phyloP scores from a whole-genome alignment of 441 rosid genomes.

The Hura crepitans region DNA sequence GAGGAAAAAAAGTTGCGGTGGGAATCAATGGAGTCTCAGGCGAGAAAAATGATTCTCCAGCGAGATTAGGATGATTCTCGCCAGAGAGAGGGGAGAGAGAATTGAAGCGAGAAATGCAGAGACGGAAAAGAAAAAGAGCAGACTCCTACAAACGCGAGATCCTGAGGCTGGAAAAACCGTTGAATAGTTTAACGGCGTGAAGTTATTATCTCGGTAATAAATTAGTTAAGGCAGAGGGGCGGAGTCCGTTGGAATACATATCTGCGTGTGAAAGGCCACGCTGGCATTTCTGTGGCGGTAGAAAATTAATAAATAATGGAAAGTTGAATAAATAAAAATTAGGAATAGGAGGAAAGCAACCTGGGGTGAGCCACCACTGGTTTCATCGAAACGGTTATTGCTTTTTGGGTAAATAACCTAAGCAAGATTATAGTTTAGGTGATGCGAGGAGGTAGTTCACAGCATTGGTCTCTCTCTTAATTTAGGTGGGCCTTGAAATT shows the following conservation, averaged over 20 bases:
- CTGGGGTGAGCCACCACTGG: background rate
- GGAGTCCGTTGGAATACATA: background rate
- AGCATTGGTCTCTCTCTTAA: background rate
- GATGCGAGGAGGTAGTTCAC: background rate
- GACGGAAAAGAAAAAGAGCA: conserved; percentile 13
- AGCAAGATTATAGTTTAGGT: background rate
- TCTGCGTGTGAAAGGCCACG: conserved; percentile 13
- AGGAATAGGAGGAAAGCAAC: background rate
- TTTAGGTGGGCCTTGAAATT: conserved; percentile 11
- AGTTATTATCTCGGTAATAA: conserved; percentile 4
- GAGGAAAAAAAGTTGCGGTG: background rate
- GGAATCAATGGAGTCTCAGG: conserved; percentile 28
- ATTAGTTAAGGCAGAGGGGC: too few relatives aligned
- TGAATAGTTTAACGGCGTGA: conserved; percentile 35
- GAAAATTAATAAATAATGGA: too few relatives aligned
- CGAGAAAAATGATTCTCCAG: conserved; percentile 32
- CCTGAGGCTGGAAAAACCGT: conserved; percentile 28
- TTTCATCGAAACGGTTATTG: background rate
- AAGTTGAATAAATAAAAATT: background rate
- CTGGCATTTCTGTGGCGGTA: conserved; percentile 10
- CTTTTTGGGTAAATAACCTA: background rate
- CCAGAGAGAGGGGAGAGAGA: conserved; percentile 37
- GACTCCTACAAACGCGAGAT: conserved; percentile 30
- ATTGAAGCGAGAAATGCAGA: background rate
- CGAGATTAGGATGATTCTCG: conserved; percentile 39